phyloP scores from a whole-genome alignment of 768 basidiomycete genomes.

The Leccinum pellstonianum region DNA sequence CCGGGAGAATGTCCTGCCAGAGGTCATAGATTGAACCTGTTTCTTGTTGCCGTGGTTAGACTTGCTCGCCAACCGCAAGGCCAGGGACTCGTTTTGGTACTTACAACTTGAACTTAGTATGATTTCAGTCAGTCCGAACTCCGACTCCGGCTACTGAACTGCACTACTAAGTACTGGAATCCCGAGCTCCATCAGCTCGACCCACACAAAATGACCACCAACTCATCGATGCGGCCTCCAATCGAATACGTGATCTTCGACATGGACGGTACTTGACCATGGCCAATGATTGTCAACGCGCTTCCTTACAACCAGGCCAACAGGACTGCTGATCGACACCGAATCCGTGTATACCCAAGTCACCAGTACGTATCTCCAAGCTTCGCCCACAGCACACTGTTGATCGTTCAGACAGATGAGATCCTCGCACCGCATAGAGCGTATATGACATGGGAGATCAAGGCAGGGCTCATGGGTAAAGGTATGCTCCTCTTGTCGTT shows the following conservation, averaged over 20 bases:
- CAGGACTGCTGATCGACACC: slow-evolving; percentile 75
- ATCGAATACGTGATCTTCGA: slow-evolving; percentile 71
- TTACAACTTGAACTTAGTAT: too few relatives aligned
- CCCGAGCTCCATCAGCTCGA: too few relatives aligned
- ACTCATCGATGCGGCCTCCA: slow-evolving; percentile 13
- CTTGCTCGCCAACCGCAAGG: too few relatives aligned
- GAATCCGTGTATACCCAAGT: slow-evolving; percentile 76
- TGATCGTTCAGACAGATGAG: slow-evolving; percentile 46
- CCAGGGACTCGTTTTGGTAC: too few relatives aligned
- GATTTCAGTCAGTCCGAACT: too few relatives aligned
- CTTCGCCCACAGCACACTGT: neutral
- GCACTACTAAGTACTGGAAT: too few relatives aligned
- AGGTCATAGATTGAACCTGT: neutral
- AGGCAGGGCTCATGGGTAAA: slow-evolving; percentile 87
- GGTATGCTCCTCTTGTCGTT: slow-evolving; percentile 39
- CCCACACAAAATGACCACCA: slow-evolving; percentile 10
- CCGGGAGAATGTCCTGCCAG: neutral
- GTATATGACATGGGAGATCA: slow-evolving; percentile 85
- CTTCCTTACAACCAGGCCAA: slow-evolving; percentile 5
- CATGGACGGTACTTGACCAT: slow-evolving; percentile 55
- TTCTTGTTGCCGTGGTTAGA: neutral
- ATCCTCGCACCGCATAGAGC: slow-evolving; percentile 71
- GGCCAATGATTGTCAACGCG: neutral
- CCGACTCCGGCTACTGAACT: too few relatives aligned
- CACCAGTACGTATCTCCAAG: slow-evolving; percentile 54